Evolutionary conservation across 768 basidiomycete species (phyloP), one percentile per base, ranked within the genome.

Genomic region (Crepidotus variabilis): DNA sequence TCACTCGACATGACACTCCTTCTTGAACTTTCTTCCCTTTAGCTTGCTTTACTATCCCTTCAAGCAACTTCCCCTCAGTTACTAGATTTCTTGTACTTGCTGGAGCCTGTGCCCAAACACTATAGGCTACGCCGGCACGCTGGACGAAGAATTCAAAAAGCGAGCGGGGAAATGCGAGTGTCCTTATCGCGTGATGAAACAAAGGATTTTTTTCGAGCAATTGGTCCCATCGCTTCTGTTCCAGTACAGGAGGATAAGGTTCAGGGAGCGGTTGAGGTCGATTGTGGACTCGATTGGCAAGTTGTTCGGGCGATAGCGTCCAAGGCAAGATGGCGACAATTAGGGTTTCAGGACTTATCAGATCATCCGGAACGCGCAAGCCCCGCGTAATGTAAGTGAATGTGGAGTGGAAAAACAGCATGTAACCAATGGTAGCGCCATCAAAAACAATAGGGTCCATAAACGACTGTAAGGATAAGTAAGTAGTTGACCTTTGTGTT

Each of bases 381-480:
- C 69, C 63, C 4, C 64, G 63, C n/a, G 83, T 50, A 61, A 59
- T 11, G 56, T 32, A 32, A 34, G 52, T 32, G 57, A 56, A 57
- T 35, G 59, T 32, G 23, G 59, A n/a, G 16, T 82, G 75, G 60
- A 85, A 81, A n/a, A 90, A 61, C n/a, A 89, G 39, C 16, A 87
- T 72, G 34, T 82, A 65, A 7, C 81, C 88, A 13, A 78, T 74
- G 49, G 80, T 68, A 34, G 70, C 67, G 22, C 69, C 70, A 58
- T 86, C 82, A 47, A 85, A 66, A 45, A 64, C 66, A 0, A 83
- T 62, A 22, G 82, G 77, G 10, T 81, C 67, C 51, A 79, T 69
- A 47, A 80, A 75, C 55, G 79, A 73, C 86, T 88, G 48, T 36
- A 60, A 52, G 45, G 50, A 47, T 55, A 48, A 16, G 51, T 46